Base-by-base conservation (phyloP, 192 early-diverging fungal genomes). In the Coemansia sp. region DNA sequence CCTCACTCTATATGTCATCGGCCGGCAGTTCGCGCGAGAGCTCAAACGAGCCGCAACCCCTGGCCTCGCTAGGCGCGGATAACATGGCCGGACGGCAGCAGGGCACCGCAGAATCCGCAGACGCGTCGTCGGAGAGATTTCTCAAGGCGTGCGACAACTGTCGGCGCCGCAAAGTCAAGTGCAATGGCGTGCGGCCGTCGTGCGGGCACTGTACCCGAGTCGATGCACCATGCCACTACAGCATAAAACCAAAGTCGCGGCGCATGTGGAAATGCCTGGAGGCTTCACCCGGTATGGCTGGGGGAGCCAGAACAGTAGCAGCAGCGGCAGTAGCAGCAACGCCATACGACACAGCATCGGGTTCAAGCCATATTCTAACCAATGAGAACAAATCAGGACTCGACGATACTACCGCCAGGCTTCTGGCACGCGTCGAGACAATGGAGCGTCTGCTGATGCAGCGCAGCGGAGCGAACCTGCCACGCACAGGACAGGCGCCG, bases 91-190 rank as follows among this genome's bases (percentile, higher is more conserved):
- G 30, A 3, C 60, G 41, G 39, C 39, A 70, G 39, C 52, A 63
- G 49, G 16, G 36, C n/a, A 18, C 5, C 1, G 43, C 62, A 24
- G 18, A 51, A 18, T 26, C 52, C 26, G 51, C 62, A 2, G 44
- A 46, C 20, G 23, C 51, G 1, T 66, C 21, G 3, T 60, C 73
- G 3, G 38, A 52, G 16, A 66, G 78, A 26, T 81, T 68, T 34
- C 65, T 85, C 21, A 67, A 75, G n/a, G 77, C 83, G 8, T 85
- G 83, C 67, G 83, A 85, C 45, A 76, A 73, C 68, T 85, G 83
- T 51, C 71, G 83, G 14, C 56, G 71, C 34, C 78, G 78, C 71
- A 85, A 85, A 41, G 76, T 81, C 68, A 80, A 81, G 62, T 85
- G 83, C 52, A 68, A 81, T 33, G 83, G 83, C 21, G 69, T 60